A percentile compares a stretch with the other conserved stretches of the same genome.
phyloP scores from a whole-genome alignment of 495 filamentous ascomycete species.

The Penicillium bovifimosum region DNA sequence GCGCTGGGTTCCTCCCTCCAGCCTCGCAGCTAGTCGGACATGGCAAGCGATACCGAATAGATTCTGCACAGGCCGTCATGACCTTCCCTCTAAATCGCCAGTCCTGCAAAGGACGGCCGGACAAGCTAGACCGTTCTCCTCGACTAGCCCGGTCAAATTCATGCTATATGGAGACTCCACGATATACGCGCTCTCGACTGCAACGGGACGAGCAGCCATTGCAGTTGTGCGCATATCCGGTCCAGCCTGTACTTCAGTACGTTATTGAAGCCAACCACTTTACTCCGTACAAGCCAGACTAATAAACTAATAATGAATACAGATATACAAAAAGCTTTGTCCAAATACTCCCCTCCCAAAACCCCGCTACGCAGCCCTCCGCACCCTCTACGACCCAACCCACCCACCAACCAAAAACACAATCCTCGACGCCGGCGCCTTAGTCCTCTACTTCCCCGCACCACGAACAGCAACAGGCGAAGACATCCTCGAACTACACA shows the following conservation, averaged over 20 bases:
- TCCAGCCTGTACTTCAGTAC: constrained; percentile 63
- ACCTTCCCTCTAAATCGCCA: constrained; percentile 1
- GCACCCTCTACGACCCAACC: constrained; percentile 67
- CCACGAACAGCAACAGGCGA: constrained; percentile 88
- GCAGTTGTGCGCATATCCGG: constrained; percentile 88
- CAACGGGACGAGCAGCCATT: constrained; percentile 80
- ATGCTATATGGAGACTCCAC: constrained; percentile 48
- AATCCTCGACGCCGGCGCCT: constrained; percentile 73
- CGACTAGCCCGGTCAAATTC: constrained; percentile 8
- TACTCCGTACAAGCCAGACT: not conserved
- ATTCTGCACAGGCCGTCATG: constrained; percentile 10
- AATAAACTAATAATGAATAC: not conserved
- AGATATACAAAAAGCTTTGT: constrained; percentile 78
- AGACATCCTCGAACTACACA: constrained; percentile 85
- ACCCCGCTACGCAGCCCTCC: constrained; percentile 69
- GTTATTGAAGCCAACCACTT: constrained; percentile 17
- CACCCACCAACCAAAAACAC: constrained; percentile 28
- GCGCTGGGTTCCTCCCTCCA: constrained; percentile 25
- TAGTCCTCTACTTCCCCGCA: constrained; percentile 82
- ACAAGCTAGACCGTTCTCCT: constrained; percentile 24
- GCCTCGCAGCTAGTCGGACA: constrained; percentile 19
- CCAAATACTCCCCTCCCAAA: constrained; percentile 57
- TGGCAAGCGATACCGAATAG: constrained; percentile 5
- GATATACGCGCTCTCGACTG: constrained; percentile 90
- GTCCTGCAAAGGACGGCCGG: not conserved